Evolutionary conservation across 805 yeast species (phyloP), one percentile per base, ranked within the genome.

Genomic region (Cyberlindnera euphorbiiphila): DNA sequence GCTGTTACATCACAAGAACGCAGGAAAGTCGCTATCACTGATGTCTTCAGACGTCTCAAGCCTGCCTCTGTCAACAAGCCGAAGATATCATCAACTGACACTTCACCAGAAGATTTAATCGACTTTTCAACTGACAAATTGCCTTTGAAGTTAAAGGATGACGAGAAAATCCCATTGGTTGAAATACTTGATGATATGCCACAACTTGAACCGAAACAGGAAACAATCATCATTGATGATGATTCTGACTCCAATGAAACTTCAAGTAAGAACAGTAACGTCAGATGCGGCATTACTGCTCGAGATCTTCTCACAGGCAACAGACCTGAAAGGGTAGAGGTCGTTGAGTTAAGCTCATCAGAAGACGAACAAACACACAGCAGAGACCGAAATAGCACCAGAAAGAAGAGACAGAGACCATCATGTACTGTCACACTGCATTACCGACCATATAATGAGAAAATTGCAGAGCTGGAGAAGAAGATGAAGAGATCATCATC

Each of bases 381-480:
- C n/a, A n/a, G n/a, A n/a, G n/a, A n/a, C n/a, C n/a, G n/a, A n/a
- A n/a, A n/a, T n/a, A 29, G 24, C 24, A 11, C 29, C 25, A 32
- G n/a, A 41, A 39, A 17, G 36, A 29, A 10, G 23, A 25, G 17
- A 19, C 17, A n/a, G 16, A 13, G 32, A 13, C 11, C 25, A 24
- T 36, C 39, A 22, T 29, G 46, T 17, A 16, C 46, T 3, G 43
- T 50, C 4, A 34, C 36, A 3, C 43, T 50, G 37, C 50, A 48
- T 24, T 50, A 50, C 18, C 49, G 46, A 20, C 41, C 51, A 14
- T 46, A 34, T 3, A 35, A 42, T 3, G 31, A 46, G 21, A 42
- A 41, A 19, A 42, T 53, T 8, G 34, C 35, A 5, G 54, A 46
- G 11, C 23, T 55, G 7, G 58, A 54, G 33, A 34, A 39, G 16